Conservation (phyloP, 768 basidiomycete genomes). For the Punctularia strigosozonata region DNA sequence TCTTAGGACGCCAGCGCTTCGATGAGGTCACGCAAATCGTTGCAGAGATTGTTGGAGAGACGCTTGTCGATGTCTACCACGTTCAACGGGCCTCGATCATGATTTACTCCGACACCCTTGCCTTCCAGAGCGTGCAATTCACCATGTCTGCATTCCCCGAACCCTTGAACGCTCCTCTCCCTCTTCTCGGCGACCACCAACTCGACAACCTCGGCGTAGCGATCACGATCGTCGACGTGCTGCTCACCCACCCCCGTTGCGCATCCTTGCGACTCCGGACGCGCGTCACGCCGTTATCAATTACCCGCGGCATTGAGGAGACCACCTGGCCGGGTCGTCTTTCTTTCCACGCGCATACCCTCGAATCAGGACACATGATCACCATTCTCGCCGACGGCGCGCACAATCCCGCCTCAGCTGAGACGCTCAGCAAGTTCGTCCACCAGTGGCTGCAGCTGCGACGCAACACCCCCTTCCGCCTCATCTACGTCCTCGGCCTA, state of each 20-base stretch:
- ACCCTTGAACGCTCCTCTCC: slow-evolving; percentile 38
- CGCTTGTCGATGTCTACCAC: slow-evolving; percentile 24
- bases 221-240: slow-evolving; percentile 43
- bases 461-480: slow-evolving; percentile 24
- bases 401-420: slow-evolving; percentile 77
- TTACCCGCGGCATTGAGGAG: slow-evolving; percentile 44
- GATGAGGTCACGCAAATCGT: slow-evolving; percentile 34
- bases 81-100: slow-evolving; percentile 22
- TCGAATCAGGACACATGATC: background rate
- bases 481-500: slow-evolving; percentile 70
- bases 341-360: slow-evolving; percentile 41
- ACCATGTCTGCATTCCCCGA: slow-evolving; percentile 30
- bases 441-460: too few relatives aligned
- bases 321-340: slow-evolving; percentile 79
- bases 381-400: slow-evolving; percentile 81
- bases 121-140: slow-evolving; percentile 31
- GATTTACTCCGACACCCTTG: slow-evolving; percentile 22
- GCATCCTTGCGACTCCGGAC: slow-evolving; percentile 7
- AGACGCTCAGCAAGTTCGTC: slow-evolving; percentile 48
- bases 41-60: slow-evolving; percentile 26
- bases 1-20: slow-evolving; percentile 56
- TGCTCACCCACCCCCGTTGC: slow-evolving; percentile 32
- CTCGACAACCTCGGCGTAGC: slow-evolving; percentile 73
- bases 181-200: slow-evolving; percentile 76
- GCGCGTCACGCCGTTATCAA: slow-evolving; percentile 34